A percentile compares a stretch with the other conserved stretches of the same genome.
These are phyloP conservation scores for Galerina marginata DNA, from an alignment of 768 basidiomycete species.

Conservation along the genomic window DNA sequence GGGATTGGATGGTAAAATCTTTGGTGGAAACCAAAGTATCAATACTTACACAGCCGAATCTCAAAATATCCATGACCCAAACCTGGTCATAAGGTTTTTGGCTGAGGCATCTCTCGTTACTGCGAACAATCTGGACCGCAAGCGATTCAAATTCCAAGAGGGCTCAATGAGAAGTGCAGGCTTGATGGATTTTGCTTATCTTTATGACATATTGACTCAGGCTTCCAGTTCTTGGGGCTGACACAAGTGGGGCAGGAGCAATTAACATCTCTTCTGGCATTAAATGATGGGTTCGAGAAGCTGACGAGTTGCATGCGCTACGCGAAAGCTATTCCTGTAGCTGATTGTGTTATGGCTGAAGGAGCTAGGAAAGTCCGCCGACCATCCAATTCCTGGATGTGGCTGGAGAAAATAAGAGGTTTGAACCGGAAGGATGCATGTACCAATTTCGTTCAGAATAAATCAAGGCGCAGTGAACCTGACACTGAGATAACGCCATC, in stretches of 20 bases:
- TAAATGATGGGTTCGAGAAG: neutral
- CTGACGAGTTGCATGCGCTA: neutral
- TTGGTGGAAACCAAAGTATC: conserved; percentile 4
- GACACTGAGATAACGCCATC: no score
- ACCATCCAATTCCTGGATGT: neutral
- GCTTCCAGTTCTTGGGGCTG: neutral
- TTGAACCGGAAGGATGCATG: neutral
- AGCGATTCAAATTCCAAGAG: no score
- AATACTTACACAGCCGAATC: neutral
- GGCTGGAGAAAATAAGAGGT: neutral
- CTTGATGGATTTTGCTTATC: conserved; percentile 3
- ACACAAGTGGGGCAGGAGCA: conserved; percentile 6
- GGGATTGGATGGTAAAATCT: conserved; percentile 11
- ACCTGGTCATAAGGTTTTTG: neutral
- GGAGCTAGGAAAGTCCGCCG: neutral
- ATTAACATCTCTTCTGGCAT: conserved; percentile 2
- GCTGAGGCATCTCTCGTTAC: neutral
- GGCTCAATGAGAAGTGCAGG: neutral
- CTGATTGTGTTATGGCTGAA: neutral
- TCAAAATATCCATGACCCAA: neutral
- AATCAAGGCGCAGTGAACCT: no score
- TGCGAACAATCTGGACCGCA: no score
- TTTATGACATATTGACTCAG: conserved; percentile 9
- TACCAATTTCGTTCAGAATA: no score
- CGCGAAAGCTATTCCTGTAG: conserved; percentile 2